Evolutionary conservation across 1,284 basidiomycete species (phyloP), one percentile per base, ranked within the genome.

Genomic region (Pseudozyma flocculosa): DNA sequence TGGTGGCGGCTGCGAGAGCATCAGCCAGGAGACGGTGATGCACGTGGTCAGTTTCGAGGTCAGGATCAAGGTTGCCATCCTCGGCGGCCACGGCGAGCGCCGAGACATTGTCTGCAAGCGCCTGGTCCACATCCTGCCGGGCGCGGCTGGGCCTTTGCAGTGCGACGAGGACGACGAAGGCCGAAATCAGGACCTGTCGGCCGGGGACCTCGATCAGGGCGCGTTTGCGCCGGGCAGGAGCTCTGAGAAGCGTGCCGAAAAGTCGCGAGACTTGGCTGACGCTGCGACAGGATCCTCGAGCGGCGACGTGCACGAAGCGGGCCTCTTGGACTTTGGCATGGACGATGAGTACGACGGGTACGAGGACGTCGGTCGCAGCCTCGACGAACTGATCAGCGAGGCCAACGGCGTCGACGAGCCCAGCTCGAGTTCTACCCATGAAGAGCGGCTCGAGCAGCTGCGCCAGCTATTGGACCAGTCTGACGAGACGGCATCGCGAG

Each of bases 41-140:
- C 75, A 76, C 50, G 59, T 56, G n/a, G 68, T 78, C 37, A 59
- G 49, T 39, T 78, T 78, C 38, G 60, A 68, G 18, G 66, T 78
- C 19, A 50, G 61, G 17, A 59, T 76, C 37, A 68, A 69, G 46
- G 47, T 76, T 8, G 59, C 54, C 17, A 52, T 78, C 15, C 56
- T 59, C 2, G 58, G 59, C 14, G 61, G 55, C 10, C 44, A 40
- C 3, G 60, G 61, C 17, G 69, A 68, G 29, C 58, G 62, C 8
- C 45, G 62, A 14, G 72, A 76, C 47, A 60, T 77, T 10, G 29
- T 61, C 10, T 50, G 69, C 14, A 45, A 55, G 11, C 51, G 56
- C 18, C 45, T 61, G 1, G 59, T 77, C 38, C 51, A 55, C 26
- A 59, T 77, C 17, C 47, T 77, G 3, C 75, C 75, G 3, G 69